phyloP scores from a whole-genome alignment of 345 rosid genomes.

The Brassica nigra region DNA sequence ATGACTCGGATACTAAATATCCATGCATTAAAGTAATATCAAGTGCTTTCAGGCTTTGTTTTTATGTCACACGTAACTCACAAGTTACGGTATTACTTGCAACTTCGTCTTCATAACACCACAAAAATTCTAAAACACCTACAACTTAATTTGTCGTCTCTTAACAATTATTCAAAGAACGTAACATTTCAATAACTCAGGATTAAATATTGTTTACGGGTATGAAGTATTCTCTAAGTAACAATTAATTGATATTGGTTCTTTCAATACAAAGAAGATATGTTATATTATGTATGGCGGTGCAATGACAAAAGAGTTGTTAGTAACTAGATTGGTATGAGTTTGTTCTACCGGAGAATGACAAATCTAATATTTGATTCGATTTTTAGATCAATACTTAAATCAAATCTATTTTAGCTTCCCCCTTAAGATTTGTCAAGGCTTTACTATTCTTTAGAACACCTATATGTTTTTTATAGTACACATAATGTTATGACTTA shows the following conservation, averaged over 20 bases:
- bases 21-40: not conserved
- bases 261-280: not conserved
- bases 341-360: not conserved
- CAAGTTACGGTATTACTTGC: not conserved
- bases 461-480: not conserved
- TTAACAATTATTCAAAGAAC: not conserved
- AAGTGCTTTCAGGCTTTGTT: not conserved
- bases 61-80: not conserved
- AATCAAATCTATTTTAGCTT: constrained; percentile 9
- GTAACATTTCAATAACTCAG: not conserved
- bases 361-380: constrained; percentile 6
- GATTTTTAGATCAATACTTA: not conserved
- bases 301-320: constrained; percentile 9
- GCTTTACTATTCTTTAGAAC: not conserved
- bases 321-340: not conserved
- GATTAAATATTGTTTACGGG: not conserved
- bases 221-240: not conserved
- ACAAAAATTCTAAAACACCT: not conserved
- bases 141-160: not conserved
- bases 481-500: not conserved
- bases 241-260: not conserved
- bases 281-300: not conserved
- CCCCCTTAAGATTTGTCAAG: constrained; percentile 5
- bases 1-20: not conserved
- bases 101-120: not conserved